These are phyloP conservation scores for Echria macrotheca DNA, from an alignment of 495 filamentous ascomycete genomes.

Conservation along the genomic window DNA sequence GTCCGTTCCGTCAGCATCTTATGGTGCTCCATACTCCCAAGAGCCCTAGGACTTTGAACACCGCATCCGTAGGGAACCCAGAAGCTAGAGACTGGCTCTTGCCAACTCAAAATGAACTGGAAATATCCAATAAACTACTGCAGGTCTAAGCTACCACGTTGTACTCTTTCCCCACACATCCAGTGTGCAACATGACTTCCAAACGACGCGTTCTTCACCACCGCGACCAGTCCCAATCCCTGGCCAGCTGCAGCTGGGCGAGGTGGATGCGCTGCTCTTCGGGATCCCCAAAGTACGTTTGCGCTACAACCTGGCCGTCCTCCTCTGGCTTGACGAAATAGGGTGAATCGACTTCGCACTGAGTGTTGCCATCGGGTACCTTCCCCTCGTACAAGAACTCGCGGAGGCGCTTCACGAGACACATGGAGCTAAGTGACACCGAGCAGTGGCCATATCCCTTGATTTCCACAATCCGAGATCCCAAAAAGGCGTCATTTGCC, in stretches of 20 bases:
- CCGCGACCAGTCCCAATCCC: slow-evolving; percentile 7
- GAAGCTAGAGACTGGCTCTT: too few relatives aligned
- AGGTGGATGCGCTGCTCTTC: slow-evolving; percentile 24
- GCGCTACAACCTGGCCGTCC: slow-evolving; percentile 6
- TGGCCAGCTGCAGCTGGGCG: slow-evolving; percentile 28
- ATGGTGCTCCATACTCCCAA: too few relatives aligned
- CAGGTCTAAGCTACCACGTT: too few relatives aligned
- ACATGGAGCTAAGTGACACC: slow-evolving; percentile 35
- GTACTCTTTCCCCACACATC: too few relatives aligned
- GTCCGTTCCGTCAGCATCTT: too few relatives aligned
- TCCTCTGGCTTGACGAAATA: slow-evolving; percentile 30
- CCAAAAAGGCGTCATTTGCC: slow-evolving; percentile 35
- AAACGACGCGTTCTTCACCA: too few relatives aligned
- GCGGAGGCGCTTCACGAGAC: slow-evolving; percentile 30
- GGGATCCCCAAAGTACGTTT: slow-evolving; percentile 6
- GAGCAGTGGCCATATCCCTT: slow-evolving; percentile 43
- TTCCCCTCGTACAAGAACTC: slow-evolving; percentile 35
- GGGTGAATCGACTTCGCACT: slow-evolving; percentile 31
- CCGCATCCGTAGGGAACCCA: too few relatives aligned
- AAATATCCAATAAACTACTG: too few relatives aligned
- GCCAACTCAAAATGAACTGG: too few relatives aligned
- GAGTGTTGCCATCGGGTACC: slow-evolving; percentile 27
- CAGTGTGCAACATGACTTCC: too few relatives aligned
- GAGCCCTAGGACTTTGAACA: too few relatives aligned
- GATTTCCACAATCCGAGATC: slow-evolving; percentile 36